Evolutionary conservation across 805 yeast genomes (phyloP).

Genomic region (Kluyveromyces starmeri): DNA sequence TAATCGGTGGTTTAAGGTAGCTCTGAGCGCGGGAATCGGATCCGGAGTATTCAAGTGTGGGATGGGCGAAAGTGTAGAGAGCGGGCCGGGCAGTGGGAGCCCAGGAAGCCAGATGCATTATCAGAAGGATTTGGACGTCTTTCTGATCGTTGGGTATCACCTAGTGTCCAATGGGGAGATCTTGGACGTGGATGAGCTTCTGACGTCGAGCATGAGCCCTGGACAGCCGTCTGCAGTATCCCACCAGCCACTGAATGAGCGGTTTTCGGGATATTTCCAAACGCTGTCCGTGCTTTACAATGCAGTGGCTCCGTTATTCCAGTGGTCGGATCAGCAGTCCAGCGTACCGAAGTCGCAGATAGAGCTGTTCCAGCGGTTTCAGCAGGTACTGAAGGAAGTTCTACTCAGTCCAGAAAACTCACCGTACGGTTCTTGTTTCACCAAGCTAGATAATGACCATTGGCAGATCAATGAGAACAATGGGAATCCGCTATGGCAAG

Average conservation of each 20-base stretch:
- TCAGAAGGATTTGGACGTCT: slow-evolving; percentile 22
- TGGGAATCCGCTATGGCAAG: slow-evolving; percentile 26
- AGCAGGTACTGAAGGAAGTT: slow-evolving; percentile 28
- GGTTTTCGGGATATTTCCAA: slow-evolving; percentile 14
- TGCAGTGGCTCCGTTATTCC: slow-evolving; percentile 21
- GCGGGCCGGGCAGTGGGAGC: too few species aligned
- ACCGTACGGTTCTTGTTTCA: slow-evolving; percentile 26
- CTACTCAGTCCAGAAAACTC: slow-evolving; percentile 23
- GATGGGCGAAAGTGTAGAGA: too few species aligned
- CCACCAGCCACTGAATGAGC: background rate
- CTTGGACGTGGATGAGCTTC: background rate
- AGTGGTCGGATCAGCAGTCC: slow-evolving; percentile 23
- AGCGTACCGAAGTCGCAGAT: slow-evolving; percentile 28
- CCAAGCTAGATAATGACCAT: slow-evolving; percentile 18
- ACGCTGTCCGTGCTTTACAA: slow-evolving; percentile 24
- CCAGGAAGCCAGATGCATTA: slow-evolving; percentile 15
- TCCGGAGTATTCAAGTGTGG: too few species aligned
- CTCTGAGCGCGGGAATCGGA: too few species aligned
- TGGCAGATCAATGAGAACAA: slow-evolving; percentile 25
- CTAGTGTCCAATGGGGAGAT: slow-evolving; percentile 15
- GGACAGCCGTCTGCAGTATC: slow-evolving; percentile 7
- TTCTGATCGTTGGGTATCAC: slow-evolving; percentile 20
- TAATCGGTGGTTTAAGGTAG: too few species aligned
- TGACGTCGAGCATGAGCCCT: slow-evolving; percentile 6
- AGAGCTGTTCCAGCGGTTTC: slow-evolving; percentile 28